Evolutionary conservation across 139 green algal genomes (phyloP).

Genomic region (Zygnema cylindricum): DNA sequence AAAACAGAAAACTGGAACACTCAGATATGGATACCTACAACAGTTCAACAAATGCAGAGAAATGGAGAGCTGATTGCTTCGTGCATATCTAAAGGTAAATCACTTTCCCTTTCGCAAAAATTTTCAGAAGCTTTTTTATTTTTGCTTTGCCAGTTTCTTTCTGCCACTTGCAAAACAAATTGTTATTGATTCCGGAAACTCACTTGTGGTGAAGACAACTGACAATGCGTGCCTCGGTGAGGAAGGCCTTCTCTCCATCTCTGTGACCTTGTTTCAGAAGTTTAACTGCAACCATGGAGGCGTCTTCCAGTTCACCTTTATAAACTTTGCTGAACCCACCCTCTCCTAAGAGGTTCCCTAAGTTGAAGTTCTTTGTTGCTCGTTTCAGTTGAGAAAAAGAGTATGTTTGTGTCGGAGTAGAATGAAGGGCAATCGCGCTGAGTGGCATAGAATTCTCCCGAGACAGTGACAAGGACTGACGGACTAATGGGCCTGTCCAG

Average conservation of each 20-base stretch:
- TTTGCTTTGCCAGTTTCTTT: too few relatives aligned
- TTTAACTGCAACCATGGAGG: slow-evolving; percentile 67
- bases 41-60: too few relatives aligned
- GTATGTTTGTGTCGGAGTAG: slow-evolving; percentile 7
- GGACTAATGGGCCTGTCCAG: neutral
- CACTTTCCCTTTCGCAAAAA: too few relatives aligned
- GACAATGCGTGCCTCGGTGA: slow-evolving; percentile 25
- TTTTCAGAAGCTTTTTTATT: too few relatives aligned
- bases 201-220: slow-evolving; percentile 47
- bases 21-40: neutral
- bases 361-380: slow-evolving; percentile 47
- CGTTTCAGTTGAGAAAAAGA: slow-evolving; percentile 28
- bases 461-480: neutral
- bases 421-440: neutral
- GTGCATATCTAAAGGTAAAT: too few relatives aligned
- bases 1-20: too few relatives aligned
- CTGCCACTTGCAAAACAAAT: too few relatives aligned
- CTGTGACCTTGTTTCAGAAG: slow-evolving; percentile 34
- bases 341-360: slow-evolving; percentile 60
- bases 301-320: slow-evolving; percentile 59
- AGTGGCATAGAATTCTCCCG: slow-evolving; percentile 5
- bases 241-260: neutral
- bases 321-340: slow-evolving; percentile 71
- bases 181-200: too few relatives aligned
- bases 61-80: too few relatives aligned